Conservation (phyloP, 2,329 filamentous ascomycete species). For the Fusarium sp. region DNA sequence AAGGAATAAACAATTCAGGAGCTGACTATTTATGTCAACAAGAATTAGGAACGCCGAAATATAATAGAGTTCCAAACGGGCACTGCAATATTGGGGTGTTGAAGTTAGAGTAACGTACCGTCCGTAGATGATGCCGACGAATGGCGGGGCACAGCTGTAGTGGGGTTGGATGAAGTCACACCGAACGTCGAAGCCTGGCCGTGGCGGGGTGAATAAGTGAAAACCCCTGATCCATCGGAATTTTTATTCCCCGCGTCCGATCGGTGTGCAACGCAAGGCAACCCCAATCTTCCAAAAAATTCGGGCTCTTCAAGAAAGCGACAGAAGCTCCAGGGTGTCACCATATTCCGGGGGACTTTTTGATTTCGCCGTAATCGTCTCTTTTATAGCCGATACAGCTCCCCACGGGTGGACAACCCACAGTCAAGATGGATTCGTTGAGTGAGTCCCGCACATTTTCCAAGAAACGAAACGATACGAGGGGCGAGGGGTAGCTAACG, state of each 20-base stretch:
- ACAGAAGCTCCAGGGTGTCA: constrained; percentile 46
- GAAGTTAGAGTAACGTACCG: constrained; percentile 4
- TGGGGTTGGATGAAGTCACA: constrained; percentile 43
- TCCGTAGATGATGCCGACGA: constrained; percentile 16
- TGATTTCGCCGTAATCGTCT: constrained; percentile 37
- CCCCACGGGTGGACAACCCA: constrained; percentile 39
- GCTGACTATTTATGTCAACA: not conserved
- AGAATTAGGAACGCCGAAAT: not conserved
- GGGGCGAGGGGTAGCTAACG: constrained; percentile 49
- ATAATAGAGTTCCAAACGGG: not conserved
- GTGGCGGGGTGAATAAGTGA: not conserved
- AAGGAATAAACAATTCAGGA: not conserved
- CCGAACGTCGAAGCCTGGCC: constrained; percentile 14
- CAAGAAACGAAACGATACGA: constrained; percentile 12
- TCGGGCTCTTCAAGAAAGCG: constrained; percentile 44
- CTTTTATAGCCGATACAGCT: constrained; percentile 41
- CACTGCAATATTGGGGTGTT: not conserved
- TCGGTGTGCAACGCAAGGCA: constrained; percentile 41
- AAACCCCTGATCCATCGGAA: constrained; percentile 40
- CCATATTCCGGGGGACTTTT: constrained; percentile 40
- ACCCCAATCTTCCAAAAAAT: constrained; percentile 48
- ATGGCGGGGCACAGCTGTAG: constrained; percentile 39
- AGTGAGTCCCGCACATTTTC: constrained; percentile 48
- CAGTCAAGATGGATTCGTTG: constrained; percentile 51
- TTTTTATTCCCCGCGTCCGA: constrained; percentile 49